phyloP scores from a whole-genome alignment of 2,329 filamentous ascomycete species.

The Exserohilum rostratum region DNA sequence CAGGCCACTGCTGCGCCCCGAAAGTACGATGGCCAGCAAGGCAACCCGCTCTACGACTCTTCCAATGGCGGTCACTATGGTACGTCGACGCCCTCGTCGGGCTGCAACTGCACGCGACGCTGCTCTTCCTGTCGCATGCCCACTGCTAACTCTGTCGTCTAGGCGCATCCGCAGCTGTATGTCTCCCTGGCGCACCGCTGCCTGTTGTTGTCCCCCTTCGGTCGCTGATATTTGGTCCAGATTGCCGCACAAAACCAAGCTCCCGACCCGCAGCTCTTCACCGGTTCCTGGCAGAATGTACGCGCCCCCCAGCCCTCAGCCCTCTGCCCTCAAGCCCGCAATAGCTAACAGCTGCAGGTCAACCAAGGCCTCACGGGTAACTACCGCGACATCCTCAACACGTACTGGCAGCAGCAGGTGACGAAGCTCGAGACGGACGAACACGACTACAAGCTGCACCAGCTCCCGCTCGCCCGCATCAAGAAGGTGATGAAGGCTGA shows the following conservation, averaged over 20 bases:
- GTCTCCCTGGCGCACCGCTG: conserved; percentile 41
- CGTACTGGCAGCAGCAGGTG: conserved; percentile 99
- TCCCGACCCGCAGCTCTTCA: conserved; percentile 88
- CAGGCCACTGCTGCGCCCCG: conserved; percentile 45
- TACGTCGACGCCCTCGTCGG: conserved; percentile 30
- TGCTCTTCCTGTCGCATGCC: conserved; percentile 12
- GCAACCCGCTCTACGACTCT: conserved; percentile 56
- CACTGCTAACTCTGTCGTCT: conserved; percentile 24
- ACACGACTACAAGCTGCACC: conserved; percentile 98
- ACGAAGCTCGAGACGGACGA: conserved; percentile 92
- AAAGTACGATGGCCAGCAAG: conserved; percentile 58
- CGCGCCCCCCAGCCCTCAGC: conserved; percentile 4
- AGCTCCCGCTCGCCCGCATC: conserved; percentile 94
- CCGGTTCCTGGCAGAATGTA: conserved; percentile 94
- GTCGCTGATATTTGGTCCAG: conserved; percentile 58
- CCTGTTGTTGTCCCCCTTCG: conserved; percentile 12
- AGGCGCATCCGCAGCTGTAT: conserved; percentile 73
- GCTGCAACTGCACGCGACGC: conserved; percentile 5
- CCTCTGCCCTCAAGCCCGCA: background rate
- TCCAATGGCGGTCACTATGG: conserved; percentile 58
- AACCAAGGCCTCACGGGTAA: conserved; percentile 92
- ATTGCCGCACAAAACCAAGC: conserved; percentile 86
- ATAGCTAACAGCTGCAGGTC: conserved; percentile 63
- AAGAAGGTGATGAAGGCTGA: conserved; percentile 99
- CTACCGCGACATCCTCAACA: conserved; percentile 96